phyloP scores from a whole-genome alignment of 257 asterid genomes.

The Solanum lycopersicoides region DNA sequence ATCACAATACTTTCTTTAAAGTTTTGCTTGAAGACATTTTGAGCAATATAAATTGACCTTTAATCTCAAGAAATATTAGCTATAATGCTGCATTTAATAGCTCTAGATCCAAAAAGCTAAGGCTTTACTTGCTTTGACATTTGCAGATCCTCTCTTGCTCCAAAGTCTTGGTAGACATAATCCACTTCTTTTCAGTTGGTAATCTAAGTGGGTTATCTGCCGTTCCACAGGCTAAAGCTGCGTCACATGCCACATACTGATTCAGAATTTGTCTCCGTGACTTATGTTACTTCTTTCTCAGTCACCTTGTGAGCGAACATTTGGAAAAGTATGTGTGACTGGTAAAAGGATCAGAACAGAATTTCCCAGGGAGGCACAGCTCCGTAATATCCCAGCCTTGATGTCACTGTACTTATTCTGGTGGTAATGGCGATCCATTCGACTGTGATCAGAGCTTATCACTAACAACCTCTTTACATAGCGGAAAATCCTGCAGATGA shows the following conservation, averaged over 20 bases:
- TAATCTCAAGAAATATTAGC: not conserved
- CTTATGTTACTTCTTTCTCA: conserved; percentile 40
- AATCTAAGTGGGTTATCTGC: conserved; percentile 36
- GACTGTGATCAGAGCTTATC: conserved; percentile 31
- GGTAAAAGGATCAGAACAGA: conserved; percentile 2
- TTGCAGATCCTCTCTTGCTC: conserved; percentile 28
- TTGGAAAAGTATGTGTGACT: conserved; percentile 43
- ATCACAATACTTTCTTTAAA: not conserved
- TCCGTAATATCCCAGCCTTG: conserved; percentile 10
- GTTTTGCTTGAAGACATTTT: not conserved
- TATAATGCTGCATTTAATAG: not conserved
- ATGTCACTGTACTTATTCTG: conserved; percentile 15
- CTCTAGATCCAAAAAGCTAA: not conserved
- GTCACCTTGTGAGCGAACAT: conserved; percentile 52
- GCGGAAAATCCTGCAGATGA: conserved; percentile 43
- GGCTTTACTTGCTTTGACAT: conserved; percentile 21
- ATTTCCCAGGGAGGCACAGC: not conserved
- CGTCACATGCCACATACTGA: conserved; percentile 43
- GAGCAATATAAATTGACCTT: not conserved
- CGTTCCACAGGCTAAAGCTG: conserved; percentile 30
- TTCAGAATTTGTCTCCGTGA: conserved; percentile 26
- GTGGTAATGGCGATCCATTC: conserved; percentile 44
- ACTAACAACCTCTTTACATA: conserved; percentile 24
- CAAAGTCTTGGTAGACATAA: conserved; percentile 20
- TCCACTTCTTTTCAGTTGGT: conserved; percentile 29